A percentile compares a stretch with the other conserved stretches of the same genome.
These are phyloP conservation scores for Coemansia sp. DNA, from an alignment of 192 early-diverging fungal genomes.

Conservation along the genomic window DNA sequence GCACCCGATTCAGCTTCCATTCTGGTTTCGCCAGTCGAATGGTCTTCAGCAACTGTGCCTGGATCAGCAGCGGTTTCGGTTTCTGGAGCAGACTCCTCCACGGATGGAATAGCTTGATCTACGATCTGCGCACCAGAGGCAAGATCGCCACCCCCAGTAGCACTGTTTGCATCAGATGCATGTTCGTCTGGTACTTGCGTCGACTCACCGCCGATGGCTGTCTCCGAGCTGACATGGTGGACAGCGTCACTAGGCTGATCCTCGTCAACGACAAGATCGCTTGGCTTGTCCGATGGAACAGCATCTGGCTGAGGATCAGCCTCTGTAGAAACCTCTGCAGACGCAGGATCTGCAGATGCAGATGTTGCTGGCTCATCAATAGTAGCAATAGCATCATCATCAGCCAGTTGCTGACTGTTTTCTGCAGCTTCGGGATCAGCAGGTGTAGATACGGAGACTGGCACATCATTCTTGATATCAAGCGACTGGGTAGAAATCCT, in stretches of 20 bases:
- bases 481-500: conserved; percentile 5
- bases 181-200: background rate
- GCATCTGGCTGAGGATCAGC: background rate
- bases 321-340: background rate
- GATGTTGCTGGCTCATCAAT: conserved; percentile 4
- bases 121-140: background rate
- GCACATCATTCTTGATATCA: background rate
- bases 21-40: background rate
- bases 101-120: background rate
- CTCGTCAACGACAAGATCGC: background rate
- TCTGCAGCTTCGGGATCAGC: background rate
- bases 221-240: background rate
- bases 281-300: background rate
- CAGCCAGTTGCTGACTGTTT: background rate
- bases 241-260: background rate
- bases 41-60: background rate
- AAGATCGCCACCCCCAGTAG: background rate
- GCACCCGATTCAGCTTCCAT: background rate
- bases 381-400: background rate
- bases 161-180: background rate
- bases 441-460: background rate
- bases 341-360: conserved; percentile 2
- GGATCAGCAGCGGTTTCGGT: conserved; percentile 5
- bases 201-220: background rate
- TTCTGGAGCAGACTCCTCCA: background rate